Base-by-base conservation (phyloP, 2,329 filamentous ascomycete species). In the Botrytis porri region DNA sequence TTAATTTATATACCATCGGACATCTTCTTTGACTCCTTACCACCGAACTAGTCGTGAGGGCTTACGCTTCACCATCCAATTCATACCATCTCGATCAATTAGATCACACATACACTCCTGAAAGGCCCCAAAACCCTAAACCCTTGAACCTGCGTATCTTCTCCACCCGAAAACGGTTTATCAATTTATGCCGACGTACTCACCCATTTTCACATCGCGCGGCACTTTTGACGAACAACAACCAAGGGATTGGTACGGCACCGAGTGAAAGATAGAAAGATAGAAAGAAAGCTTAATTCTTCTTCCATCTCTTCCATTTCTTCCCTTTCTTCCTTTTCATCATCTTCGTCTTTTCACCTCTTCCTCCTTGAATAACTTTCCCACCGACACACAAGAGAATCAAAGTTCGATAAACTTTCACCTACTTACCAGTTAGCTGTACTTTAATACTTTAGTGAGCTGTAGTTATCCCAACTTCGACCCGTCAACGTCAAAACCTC, bases 141-240 rank as follows among this genome's bases (percentile, higher is more conserved):
- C 45, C 69, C 69, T 65, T 63, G 60, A 71, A 41, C 57, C 57
- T 43, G 61, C 41, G 25, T 70, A 32, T 37, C 65, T 54, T 54
- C 70, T 71, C 70, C 70, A 71, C 70, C 51, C 54, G 48, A 71
- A 51, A 71, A 66, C 61, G 61, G 61, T 35, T 51, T 66, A 66
- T 35, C 32, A 66, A 22, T 51, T 66, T 66, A 66, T 66, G 63
- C 63, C 63, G 45, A 37, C 32, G 22, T 29, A 51, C 63, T 66
- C 64, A 2, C 45, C 39, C 62, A 32, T 37, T 48, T 54, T 41
- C 35, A 29, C 4, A 67, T 57, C 64, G 25, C 64, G 45, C 25
- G 48, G 45, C 35, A 54, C 45, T 39, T 25, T 67, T 16, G 35
- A 54, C 48, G 4, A 39, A 54, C 45, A 29, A 54, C n/a, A 67